Base-by-base conservation (phyloP, 192 early-diverging fungal species). In the Chytriomyces sp. region DNA sequence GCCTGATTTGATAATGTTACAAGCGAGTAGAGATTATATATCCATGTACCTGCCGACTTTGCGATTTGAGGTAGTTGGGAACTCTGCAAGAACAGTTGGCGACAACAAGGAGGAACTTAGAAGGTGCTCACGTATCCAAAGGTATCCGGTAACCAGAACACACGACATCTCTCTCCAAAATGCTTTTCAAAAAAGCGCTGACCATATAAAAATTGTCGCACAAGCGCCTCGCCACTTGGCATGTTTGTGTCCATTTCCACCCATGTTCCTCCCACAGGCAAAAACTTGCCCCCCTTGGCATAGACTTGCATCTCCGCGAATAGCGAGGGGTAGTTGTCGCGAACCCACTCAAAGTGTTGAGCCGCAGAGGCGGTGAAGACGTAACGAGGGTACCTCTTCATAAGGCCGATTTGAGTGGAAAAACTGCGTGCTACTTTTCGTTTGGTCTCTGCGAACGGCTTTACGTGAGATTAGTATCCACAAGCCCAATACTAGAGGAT, bases 221-320 rank as follows among this genome's bases (percentile, higher is more conserved):
- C 90, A 38, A 99, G 75, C 5, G 93, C 88, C 76, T 99, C 97
- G 26, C 97, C 97, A 33, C 90, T 91, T 2, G 97, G 97, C 36
- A 99, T 80, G 81, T 99, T 98, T 77, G 93, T 93, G 80, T 99
- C 97, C 94, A 97, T 98, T 76, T 99, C 97, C 4, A 97, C 87
- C 96, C 95, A 98, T n/a, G 94, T 93, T 2, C 91, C 93, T 31
- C 97, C 97, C 57, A 98, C 95, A 5, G 93, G 93, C 39, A 96
- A 84, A 75, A 99, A 98, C 75, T 91, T 88, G 0, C 92, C 93
- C 0, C 68, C 72, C 64, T 88, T 84, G 64, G 82, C 83, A 64
- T 90, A 88, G 4, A 84, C 83, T 73, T 91, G 80, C 10, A 99
- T 86, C 59, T 89, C 82, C 44, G 85, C 71, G 52, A 94, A 96